A percentile compares a stretch with the other conserved stretches of the same genome.
phyloP scores from a whole-genome alignment of 2,329 filamentous ascomycete genomes.

The Ramularia collo-cygni region DNA sequence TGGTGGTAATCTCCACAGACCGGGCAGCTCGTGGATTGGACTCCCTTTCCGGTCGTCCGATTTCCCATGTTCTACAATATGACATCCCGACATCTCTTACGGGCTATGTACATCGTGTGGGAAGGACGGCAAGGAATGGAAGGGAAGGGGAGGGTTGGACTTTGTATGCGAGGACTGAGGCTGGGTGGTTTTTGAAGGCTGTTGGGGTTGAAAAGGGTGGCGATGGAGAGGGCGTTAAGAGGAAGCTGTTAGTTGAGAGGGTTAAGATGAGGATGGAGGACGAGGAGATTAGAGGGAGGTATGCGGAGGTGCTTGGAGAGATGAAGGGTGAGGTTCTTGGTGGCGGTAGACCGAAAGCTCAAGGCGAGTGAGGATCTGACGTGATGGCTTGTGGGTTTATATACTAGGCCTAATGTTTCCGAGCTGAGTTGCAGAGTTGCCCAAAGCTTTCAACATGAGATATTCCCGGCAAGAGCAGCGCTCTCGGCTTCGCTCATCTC shows the following conservation, averaged over 20 bases:
- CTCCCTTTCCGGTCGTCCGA: slow-evolving; percentile 41
- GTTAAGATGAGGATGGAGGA: slow-evolving; percentile 18
- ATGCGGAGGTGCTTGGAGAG: slow-evolving; percentile 51
- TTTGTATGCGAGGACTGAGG: slow-evolving; percentile 73
- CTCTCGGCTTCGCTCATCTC: too few species aligned
- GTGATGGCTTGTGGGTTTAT: too few species aligned
- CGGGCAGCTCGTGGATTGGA: slow-evolving; percentile 90
- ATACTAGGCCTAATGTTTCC: too few species aligned
- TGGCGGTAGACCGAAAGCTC: too few species aligned
- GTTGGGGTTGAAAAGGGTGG: slow-evolving; percentile 59
- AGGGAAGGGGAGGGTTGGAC: slow-evolving; percentile 76
- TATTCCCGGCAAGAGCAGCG: too few species aligned
- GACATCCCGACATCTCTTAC: slow-evolving; percentile 76
- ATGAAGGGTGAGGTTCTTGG: slow-evolving; percentile 54
- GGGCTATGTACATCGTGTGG: slow-evolving; percentile 85
- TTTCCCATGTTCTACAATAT: slow-evolving; percentile 89
- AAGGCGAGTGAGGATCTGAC: too few species aligned
- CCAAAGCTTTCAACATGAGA: too few species aligned
- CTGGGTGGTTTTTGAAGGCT: slow-evolving; percentile 90
- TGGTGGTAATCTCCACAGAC: slow-evolving; percentile 77
- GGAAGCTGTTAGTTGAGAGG: slow-evolving; percentile 41
- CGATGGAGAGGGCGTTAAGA: slow-evolving; percentile 46
- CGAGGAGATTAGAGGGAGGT: slow-evolving; percentile 32
- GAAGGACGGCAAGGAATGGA: slow-evolving; percentile 79
- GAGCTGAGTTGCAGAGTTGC: too few species aligned